Conservation (phyloP, 108 stramenopile species). For the Skeletonema potamos region DNA sequence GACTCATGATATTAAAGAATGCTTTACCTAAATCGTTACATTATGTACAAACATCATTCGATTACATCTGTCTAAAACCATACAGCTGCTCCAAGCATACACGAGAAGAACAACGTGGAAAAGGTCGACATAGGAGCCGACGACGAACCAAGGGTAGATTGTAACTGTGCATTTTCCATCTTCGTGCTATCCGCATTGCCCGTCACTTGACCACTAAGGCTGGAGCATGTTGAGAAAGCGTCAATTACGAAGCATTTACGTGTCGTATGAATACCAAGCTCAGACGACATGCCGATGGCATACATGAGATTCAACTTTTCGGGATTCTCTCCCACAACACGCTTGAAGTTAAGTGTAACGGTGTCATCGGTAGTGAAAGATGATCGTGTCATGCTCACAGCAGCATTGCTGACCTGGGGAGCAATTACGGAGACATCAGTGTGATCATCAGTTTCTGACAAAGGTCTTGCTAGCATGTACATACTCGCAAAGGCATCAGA, state of each 20-base stretch:
- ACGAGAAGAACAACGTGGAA: background rate
- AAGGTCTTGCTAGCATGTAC: conserved; percentile 22
- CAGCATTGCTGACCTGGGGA: conserved; percentile 8
- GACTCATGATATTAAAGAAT: no score
- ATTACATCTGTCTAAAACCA: background rate
- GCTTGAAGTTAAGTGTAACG: conserved; percentile 29
- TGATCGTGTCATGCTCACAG: conserved; percentile 6
- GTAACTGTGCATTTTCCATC: background rate
- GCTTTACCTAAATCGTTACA: background rate
- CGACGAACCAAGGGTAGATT: background rate
- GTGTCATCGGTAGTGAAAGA: conserved; percentile 5
- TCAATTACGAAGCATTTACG: conserved; percentile 37
- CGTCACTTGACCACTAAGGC: background rate
- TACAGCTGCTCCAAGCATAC: background rate
- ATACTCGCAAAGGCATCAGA: conserved; percentile 16
- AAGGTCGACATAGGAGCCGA: background rate
- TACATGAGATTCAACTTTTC: conserved; percentile 49
- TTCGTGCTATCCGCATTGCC: background rate
- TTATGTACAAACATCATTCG: background rate
- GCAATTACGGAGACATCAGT: conserved; percentile 15
- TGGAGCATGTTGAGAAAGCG: background rate
- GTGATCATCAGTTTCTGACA: conserved; percentile 26
- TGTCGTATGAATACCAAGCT: conserved; percentile 37
- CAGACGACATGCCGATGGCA: conserved; percentile 37
- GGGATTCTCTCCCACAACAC: conserved; percentile 19